Percentiles rank a stretch among this genome's conserved stretches.
Evolutionary conservation across 768 basidiomycete genomes (phyloP).

Genomic region (Pilatotrama ljubarskyi): DNA sequence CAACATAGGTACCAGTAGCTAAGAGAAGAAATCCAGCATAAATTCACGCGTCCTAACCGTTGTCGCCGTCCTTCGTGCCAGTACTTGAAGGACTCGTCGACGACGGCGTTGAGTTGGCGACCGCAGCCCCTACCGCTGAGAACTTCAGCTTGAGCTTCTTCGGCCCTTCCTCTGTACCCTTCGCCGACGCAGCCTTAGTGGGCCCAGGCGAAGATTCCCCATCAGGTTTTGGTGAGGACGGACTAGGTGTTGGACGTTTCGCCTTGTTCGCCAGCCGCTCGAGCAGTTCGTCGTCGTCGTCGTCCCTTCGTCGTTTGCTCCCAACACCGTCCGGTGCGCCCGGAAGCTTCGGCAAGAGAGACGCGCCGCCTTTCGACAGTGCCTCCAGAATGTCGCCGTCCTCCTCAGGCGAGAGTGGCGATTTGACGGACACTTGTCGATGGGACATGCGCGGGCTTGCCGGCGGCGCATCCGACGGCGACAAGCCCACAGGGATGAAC

Average conservation of each 20-base stretch:
- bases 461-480: slow-evolving; percentile 12
- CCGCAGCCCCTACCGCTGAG: slow-evolving; percentile 46
- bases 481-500: slow-evolving; percentile 7
- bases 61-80: slow-evolving; percentile 73
- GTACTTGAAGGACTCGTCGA: slow-evolving; percentile 57
- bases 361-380: slow-evolving; percentile 40
- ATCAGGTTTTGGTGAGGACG: slow-evolving; percentile 48
- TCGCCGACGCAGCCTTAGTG: slow-evolving; percentile 34
- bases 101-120: slow-evolving; percentile 33
- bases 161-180: slow-evolving; percentile 53
- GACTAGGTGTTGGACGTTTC: slow-evolving; percentile 39
- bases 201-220: slow-evolving; percentile 15
- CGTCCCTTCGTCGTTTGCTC: slow-evolving; percentile 42
- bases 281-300: slow-evolving; percentile 68
- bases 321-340: slow-evolving; percentile 5
- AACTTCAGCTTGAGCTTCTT: slow-evolving; percentile 80
- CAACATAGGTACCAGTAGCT: slow-evolving; percentile 17
- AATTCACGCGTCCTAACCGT: slow-evolving; percentile 43
- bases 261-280: slow-evolving; percentile 57
- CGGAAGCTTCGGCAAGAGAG: slow-evolving; percentile 20
- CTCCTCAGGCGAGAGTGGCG: slow-evolving; percentile 46
- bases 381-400: slow-evolving; percentile 57
- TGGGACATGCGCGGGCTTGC: slow-evolving; percentile 37
- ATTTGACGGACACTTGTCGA: slow-evolving; percentile 36
- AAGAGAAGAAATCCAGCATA: slow-evolving; percentile 19